Base-by-base conservation (phyloP, 1,284 basidiomycete species). In the Naganishia albida region DNA sequence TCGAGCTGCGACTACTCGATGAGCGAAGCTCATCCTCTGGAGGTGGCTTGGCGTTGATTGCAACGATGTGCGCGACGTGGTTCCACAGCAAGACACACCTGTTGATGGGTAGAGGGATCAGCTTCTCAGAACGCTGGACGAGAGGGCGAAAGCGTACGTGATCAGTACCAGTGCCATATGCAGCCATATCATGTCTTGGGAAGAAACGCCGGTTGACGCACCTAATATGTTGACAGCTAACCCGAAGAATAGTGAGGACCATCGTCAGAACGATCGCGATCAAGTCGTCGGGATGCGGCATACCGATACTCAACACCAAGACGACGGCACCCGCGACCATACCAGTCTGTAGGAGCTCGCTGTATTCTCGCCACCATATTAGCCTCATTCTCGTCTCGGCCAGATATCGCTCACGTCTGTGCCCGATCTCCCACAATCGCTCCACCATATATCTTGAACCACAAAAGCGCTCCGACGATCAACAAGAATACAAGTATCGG, bases 51-150 rank as follows among this genome's bases (percentile, higher is more conserved):
- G 18, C 16, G 16, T 44, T 28, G n/a, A 62, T 40, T 16, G 60
- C 39, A 7, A 57, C 39, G 3, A 40, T 46, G 39, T 63, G 46
- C 1, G 66, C 62, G 15, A 57, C 46, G 28, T 67, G 64, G 23
- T 67, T 67, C 66, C 66, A 67, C 10, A 64, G 16, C 30, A 67
- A 20, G 2, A 63, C 28, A 26, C 56, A 56, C 2, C 66, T 67
- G 38, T 12, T 3, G 3, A 49, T 26, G 25, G 48, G 20, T 7
- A 15, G 38, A 30, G 8, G n/a, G 10, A 51, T 16, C 16, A 39
- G 25, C 26, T 20, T 8, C 6, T 34, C 16, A 6, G 4, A 10
- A 15, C n/a, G 15, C 13, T 46, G 16, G 3, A 10, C 18, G 12
- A 16, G 3, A 3, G 25, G 4, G 18, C 7, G 16, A 7, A 44